Conservation (phyloP, 805 yeast genomes). For the Schizosaccharomyces octosporus region DNA sequence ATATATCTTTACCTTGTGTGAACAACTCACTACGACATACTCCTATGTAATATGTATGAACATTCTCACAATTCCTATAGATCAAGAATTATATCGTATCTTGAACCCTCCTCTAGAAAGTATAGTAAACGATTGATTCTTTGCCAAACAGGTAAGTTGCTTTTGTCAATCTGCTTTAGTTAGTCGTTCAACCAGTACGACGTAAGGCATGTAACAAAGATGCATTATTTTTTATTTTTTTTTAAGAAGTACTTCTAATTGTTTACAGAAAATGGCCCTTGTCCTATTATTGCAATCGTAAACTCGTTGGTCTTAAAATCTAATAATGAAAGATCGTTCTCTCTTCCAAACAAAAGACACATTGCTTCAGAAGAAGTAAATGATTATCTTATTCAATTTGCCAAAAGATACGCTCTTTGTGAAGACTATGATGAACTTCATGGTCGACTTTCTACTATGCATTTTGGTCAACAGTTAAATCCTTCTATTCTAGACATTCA, state of each 20-base stretch:
- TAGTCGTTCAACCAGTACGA: not conserved
- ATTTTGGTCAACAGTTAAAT: not conserved
- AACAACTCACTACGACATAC: too few species aligned
- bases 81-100: not conserved
- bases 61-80: not conserved
- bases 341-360: not conserved
- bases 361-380: not conserved
- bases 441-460: not conserved
- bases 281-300: not conserved
- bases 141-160: not conserved
- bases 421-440: conserved; percentile 12
- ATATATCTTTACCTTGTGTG: too few species aligned
- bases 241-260: not conserved
- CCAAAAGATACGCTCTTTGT: not conserved
- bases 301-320: not conserved
- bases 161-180: too few species aligned
- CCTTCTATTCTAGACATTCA: not conserved
- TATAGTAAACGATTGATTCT: not conserved
- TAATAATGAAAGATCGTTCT: not conserved
- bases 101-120: not conserved
- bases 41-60: not conserved
- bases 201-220: not conserved
- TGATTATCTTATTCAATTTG: not conserved
- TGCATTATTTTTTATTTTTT: not conserved
- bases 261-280: not conserved